Evolutionary conservation across 2,329 filamentous ascomycete genomes (phyloP).

Genomic region (Pseudopyrenochaeta lycopersici): DNA sequence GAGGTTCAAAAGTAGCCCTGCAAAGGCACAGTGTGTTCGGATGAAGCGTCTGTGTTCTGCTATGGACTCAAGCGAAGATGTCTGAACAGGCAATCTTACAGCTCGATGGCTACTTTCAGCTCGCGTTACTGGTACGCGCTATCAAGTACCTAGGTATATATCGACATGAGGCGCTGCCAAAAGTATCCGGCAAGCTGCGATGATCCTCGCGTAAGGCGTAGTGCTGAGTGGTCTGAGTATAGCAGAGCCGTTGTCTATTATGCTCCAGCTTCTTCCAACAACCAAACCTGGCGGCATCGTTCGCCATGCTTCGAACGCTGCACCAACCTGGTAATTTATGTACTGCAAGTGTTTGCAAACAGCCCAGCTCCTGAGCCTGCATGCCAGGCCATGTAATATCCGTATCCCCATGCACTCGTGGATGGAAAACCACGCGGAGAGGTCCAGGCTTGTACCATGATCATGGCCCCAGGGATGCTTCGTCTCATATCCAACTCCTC

Average conservation of each 20-base stretch:
- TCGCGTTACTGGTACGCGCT: slow-evolving; percentile 64
- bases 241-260: slow-evolving; percentile 44
- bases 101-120: slow-evolving; percentile 58
- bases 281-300: slow-evolving; percentile 31
- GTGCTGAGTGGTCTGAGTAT: slow-evolving; percentile 41
- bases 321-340: slow-evolving; percentile 25
- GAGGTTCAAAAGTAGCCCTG: slow-evolving; percentile 46
- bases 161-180: slow-evolving; percentile 72
- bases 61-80: slow-evolving; percentile 75
- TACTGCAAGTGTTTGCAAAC: slow-evolving; percentile 19
- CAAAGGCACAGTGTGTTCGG: slow-evolving; percentile 53
- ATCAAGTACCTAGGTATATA: slow-evolving; percentile 69
- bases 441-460: slow-evolving; percentile 5
- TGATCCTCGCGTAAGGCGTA: slow-evolving; percentile 44
- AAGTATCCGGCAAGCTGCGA: slow-evolving; percentile 44
- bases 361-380: slow-evolving; percentile 22
- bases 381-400: slow-evolving; percentile 14
- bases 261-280: slow-evolving; percentile 37
- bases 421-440: slow-evolving; percentile 2
- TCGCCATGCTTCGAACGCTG: slow-evolving; percentile 32
- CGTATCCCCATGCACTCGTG: slow-evolving; percentile 10
- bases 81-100: slow-evolving; percentile 62
- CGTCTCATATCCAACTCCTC: slow-evolving; percentile 4
- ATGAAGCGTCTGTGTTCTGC: slow-evolving; percentile 66
- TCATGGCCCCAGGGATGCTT: slow-evolving; percentile 3